Base-by-base conservation (phyloP, 2,329 filamentous ascomycete genomes). In the Teratosphaeria gauchensis region DNA sequence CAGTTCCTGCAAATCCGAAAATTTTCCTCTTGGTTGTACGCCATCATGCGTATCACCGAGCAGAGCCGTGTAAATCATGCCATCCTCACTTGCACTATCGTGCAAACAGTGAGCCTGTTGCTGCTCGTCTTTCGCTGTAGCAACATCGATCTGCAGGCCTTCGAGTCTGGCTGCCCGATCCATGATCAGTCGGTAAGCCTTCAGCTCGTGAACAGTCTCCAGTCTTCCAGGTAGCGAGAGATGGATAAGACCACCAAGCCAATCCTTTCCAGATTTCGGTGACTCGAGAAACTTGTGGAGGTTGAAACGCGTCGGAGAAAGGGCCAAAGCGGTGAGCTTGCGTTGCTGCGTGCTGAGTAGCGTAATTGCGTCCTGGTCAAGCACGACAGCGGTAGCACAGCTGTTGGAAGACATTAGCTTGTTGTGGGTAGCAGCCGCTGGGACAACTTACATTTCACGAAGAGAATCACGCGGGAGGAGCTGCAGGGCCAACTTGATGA, bases 401-500 rank as follows among this genome's bases (percentile, higher is more conserved):
- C 33, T 9, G 7, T 38, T 14, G 16, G 33, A 38, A 3, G 3
- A 12, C 33, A 38, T 9, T 14, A 38, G 11, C 11, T 14, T 12
- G 11, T 38, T 5, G 16, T 38, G 33, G 11, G 5, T 14, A 11
- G 33, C 33, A 14, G 16, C 11, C 33, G 6, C 16, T 38, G 33
- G 8, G 16, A 38, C 11, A 14, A 38, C 33, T 38, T 14, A 12
- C 33, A 12, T 12, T 38, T 38, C 2, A 14, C 33, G 33, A 12
- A 16, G 33, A 38, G 2, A 38, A 38, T 2, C 33, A 14, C 33
- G 33, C 33, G 33, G 33, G 4, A 38, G 4, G 16, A 38, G 33
- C 33, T 38, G 33, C 33, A 38, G 33, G 33, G 16, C 92, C 57
- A 87, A 84, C 71, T 84, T 87, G 4, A 92, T 90, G 64, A 88